phyloP scores from a whole-genome alignment of 1,284 basidiomycete species.

The Ustilago trichophora region DNA sequence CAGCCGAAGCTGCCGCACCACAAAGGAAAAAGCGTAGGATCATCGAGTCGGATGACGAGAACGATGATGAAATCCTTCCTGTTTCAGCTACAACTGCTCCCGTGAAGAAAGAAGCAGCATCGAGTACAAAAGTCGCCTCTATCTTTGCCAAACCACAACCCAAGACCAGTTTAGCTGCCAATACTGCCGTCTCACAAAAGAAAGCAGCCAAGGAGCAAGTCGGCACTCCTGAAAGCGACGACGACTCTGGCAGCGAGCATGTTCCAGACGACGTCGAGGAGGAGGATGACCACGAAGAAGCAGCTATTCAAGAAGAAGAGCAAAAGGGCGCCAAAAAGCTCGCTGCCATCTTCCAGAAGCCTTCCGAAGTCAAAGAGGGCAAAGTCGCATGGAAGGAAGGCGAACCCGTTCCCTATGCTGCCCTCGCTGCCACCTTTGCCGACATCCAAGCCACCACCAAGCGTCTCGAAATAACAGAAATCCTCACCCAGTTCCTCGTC shows the following conservation, averaged over 20 bases:
- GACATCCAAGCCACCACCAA: slow-evolving; percentile 95
- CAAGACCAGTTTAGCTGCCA: slow-evolving; percentile 8
- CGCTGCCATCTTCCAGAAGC: slow-evolving; percentile 54
- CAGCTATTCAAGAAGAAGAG: slow-evolving; percentile 39
- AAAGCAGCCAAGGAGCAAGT: slow-evolving; percentile 47
- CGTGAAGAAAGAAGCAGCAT: slow-evolving; percentile 1
- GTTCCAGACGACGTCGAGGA: slow-evolving; percentile 49
- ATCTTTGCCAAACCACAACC: slow-evolving; percentile 24
- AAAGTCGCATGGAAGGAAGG: slow-evolving; percentile 79
- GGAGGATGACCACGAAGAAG: slow-evolving; percentile 52
- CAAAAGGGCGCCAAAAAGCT: slow-evolving; percentile 47
- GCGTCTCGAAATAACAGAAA: slow-evolving; percentile 88
- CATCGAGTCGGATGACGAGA: slow-evolving; percentile 66
- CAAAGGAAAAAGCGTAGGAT: slow-evolving; percentile 60
- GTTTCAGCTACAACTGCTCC: not conserved
- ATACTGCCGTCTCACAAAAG: slow-evolving; percentile 7
- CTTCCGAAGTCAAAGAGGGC: slow-evolving; percentile 75
- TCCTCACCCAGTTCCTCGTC: slow-evolving; percentile 86
- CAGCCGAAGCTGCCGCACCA: not conserved
- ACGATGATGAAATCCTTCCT: slow-evolving; percentile 43
- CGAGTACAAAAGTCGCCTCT: slow-evolving; percentile 17
- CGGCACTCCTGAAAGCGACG: slow-evolving; percentile 5
- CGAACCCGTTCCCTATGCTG: slow-evolving; percentile 88
- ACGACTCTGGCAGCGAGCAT: slow-evolving; percentile 58
- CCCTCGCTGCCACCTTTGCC: slow-evolving; percentile 85